phyloP scores from a whole-genome alignment of 2,329 filamentous ascomycete genomes.

The Diaporthe capsici region DNA sequence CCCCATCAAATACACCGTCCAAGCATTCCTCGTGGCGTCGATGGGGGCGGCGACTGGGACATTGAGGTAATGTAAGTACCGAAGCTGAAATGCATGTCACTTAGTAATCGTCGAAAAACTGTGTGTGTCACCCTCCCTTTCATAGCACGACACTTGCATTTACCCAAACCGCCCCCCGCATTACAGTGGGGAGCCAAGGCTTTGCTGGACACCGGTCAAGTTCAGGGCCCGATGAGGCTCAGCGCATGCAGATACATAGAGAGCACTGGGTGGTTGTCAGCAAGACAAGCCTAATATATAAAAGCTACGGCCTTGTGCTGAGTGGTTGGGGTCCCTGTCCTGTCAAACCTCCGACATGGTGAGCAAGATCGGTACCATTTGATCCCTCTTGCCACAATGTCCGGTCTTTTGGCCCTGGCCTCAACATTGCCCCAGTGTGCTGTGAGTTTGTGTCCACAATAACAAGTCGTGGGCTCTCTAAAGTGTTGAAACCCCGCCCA shows the following conservation, averaged over 20 bases:
- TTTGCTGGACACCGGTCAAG: neutral
- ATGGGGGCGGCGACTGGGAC: neutral
- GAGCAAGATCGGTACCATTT: neutral
- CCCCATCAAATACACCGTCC: neutral
- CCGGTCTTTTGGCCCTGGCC: neutral
- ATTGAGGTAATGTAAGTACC: neutral
- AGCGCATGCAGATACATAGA: neutral
- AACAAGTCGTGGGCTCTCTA: neutral
- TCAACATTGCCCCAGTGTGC: slow-evolving; percentile 1
- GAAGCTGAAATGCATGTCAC: neutral
- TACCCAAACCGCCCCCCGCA: neutral
- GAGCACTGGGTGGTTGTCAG: neutral
- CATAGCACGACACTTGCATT: neutral
- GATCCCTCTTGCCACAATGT: neutral
- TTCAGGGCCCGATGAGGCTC: neutral
- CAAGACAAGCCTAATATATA: neutral
- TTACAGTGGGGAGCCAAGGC: neutral
- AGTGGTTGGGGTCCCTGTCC: neutral
- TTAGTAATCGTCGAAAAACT: neutral
- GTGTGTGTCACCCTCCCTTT: neutral
- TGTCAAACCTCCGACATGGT: neutral
- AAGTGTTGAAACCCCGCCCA: neutral
- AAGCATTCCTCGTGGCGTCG: neutral
- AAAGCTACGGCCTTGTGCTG: neutral
- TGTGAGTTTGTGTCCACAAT: neutral